Evolutionary conservation across 2,329 filamentous ascomycete species (phyloP).

Genomic region (Trichophyton benhamiae): DNA sequence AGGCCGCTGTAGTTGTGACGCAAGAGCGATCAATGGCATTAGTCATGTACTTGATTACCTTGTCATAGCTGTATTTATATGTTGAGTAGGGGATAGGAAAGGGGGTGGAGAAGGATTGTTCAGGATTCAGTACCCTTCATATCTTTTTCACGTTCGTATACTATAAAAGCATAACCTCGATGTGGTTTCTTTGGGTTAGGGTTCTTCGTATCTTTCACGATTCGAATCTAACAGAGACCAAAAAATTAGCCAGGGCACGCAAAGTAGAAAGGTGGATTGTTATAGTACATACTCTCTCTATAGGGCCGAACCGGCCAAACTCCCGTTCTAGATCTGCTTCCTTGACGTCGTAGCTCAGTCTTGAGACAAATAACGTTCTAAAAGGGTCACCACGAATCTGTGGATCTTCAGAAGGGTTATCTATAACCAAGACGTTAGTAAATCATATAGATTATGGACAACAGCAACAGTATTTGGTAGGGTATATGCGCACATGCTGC

Average conservation of each 20-base stretch:
- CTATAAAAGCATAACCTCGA: conserved; percentile 88
- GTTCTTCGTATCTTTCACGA: conserved; percentile 67
- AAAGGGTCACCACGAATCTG: conserved; percentile 89
- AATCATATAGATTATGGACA: not conserved
- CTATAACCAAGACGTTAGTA: conserved; percentile 32
- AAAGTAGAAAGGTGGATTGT: not conserved
- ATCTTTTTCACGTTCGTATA: conserved; percentile 93
- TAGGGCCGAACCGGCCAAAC: conserved; percentile 84
- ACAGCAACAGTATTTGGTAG: not conserved
- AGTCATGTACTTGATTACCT: conserved; percentile 23
- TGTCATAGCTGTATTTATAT: conserved; percentile 9
- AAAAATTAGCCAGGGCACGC: conserved; percentile 10
- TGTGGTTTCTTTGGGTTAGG: conserved; percentile 71
- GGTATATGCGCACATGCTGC: conserved; percentile 42
- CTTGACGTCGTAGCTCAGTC: conserved; percentile 78
- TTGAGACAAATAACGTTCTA: conserved; percentile 84
- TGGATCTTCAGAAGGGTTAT: conserved; percentile 69
- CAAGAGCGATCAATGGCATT: conserved; percentile 21
- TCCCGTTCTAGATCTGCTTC: conserved; percentile 85
- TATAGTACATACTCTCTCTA: conserved; percentile 60
- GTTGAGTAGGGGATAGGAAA: conserved; percentile 15
- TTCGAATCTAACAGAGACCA: conserved; percentile 56
- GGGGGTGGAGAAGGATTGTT: conserved; percentile 23
- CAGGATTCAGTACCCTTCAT: conserved; percentile 73
- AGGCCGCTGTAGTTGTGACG: conserved; percentile 59